Base-by-base conservation (phyloP, 2,329 filamentous ascomycete species). In the Fusarium beomiforme region DNA sequence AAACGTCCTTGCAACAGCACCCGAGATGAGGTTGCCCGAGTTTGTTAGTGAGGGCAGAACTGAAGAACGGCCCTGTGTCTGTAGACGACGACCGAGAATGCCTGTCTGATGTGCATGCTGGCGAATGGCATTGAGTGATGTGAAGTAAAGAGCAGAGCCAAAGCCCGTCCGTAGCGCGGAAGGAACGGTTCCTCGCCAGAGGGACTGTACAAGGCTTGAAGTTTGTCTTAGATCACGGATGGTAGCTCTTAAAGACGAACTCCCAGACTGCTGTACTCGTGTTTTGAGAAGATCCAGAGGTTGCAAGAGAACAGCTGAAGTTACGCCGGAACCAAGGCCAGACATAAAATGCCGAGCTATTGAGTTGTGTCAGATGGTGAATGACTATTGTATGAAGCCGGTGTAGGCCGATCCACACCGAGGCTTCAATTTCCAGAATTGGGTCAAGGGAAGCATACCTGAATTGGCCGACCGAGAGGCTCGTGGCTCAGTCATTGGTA, bases 211-310 rank as follows among this genome's bases (percentile, higher is more conserved):
- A 26, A 84, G 78, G 65, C 84, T 83, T 7, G 92, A 91, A 13
- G 89, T 84, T 3, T 88, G 88, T 24, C 88, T 90, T 54, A 82
- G 50, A 21, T 81, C 78, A 37, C 69, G 74, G 49, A 80, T 66
- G 29, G 70, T 76, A 21, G 72, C 69, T 11, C 72, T 64, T 62
- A 98, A 88, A 5, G 93, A 90, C 72, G 89, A 88, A 44, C 88
- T 87, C 51, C 90, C 90, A 36, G 93, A 93, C 81, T 98, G 96
- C 80, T 99, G 96, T 42, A 98, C 91, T 49, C 96, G 92, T 33
- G 96, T 99, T 83, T 99, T 99, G 79, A 99, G 90, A 7, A 99
- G 91, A 82, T 99, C 96, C 77, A 96, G 92, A 29, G 96, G 96
- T 81, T 99, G 96, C 19, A 99, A 89, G 59, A 98, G 90, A 65